Percentiles rank a stretch among this genome's conserved stretches.
Evolutionary conservation across 2,329 filamentous ascomycete species (phyloP).

Genomic region (Colletotrichum sp.): DNA sequence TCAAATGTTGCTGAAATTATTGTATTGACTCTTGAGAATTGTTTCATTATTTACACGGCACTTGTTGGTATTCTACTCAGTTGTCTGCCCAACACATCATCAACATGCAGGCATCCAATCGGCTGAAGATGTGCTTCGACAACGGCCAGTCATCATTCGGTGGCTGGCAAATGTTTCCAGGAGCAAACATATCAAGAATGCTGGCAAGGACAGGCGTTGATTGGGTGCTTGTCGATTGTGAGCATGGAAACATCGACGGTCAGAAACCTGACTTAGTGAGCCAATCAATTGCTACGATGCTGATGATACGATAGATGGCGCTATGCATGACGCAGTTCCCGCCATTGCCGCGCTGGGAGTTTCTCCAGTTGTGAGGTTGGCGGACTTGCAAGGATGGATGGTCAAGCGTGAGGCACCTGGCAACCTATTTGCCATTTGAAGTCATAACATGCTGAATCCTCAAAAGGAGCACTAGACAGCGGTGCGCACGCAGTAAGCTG

Average conservation of each 20-base stretch:
- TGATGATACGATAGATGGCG: constrained; percentile 35
- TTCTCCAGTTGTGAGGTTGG: constrained; percentile 52
- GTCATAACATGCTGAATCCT: neutral
- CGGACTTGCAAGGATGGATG: constrained; percentile 61
- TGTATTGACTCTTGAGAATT: rapidly evolving
- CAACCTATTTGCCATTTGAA: neutral
- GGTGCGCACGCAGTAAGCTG: neutral
- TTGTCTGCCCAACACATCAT: neutral
- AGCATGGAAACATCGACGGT: neutral
- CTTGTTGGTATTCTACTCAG: neutral
- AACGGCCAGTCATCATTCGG: neutral
- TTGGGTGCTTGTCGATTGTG: neutral
- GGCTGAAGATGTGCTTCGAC: neutral
- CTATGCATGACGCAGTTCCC: constrained; percentile 58
- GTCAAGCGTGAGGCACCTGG: constrained; percentile 50
- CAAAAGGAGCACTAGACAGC: neutral
- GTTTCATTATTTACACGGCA: rapidly evolving
- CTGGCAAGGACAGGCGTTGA: neutral
- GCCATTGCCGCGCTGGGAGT: constrained; percentile 52
- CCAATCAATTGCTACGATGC: constrained; percentile 29
- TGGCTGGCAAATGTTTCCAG: neutral
- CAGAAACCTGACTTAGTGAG: neutral
- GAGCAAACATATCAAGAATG: neutral
- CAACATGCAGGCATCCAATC: neutral
- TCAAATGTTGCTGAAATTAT: neutral